These are phyloP conservation scores for Artemisia argyi DNA, from an alignment of 129 eudicot genomes.

Conservation along the genomic window DNA sequence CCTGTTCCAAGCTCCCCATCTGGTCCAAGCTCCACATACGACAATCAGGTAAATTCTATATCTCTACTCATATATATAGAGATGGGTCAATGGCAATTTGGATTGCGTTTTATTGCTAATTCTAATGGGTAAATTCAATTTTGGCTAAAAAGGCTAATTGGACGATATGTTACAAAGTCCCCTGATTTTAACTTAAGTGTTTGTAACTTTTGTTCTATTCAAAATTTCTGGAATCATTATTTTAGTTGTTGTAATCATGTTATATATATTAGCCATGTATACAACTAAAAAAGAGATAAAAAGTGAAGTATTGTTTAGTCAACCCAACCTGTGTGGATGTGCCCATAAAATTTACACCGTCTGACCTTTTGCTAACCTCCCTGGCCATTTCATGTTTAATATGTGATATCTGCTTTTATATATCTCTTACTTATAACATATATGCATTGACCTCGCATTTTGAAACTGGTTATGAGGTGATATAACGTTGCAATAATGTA, in stretches of 20 bases:
- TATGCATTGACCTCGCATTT: not conserved
- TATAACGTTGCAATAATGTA: not conserved
- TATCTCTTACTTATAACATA: not conserved
- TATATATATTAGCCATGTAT: not conserved
- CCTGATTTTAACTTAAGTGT: not conserved
- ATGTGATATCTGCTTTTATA: not conserved
- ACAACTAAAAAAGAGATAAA: not conserved
- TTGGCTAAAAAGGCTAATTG: not conserved
- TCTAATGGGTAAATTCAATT: conserved; percentile 1
- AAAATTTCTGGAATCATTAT: not conserved
- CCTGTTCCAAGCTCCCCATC: conserved; percentile 66
- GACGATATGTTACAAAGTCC: not conserved
- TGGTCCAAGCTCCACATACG: conserved; percentile 61
- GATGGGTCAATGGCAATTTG: not conserved
- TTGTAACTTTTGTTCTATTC: not conserved
- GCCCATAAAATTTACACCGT: not conserved
- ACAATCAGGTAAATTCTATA: conserved; percentile 55
- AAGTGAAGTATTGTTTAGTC: not conserved
- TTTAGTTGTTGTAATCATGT: not conserved
- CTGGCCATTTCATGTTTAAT: not conserved
- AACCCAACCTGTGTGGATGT: not conserved
- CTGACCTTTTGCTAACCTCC: not conserved
- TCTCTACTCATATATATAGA: not conserved
- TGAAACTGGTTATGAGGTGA: not conserved
- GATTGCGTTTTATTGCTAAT: not conserved